phyloP scores from a whole-genome alignment of 2,329 filamentous ascomycete genomes.

The Penicillium sp. region DNA sequence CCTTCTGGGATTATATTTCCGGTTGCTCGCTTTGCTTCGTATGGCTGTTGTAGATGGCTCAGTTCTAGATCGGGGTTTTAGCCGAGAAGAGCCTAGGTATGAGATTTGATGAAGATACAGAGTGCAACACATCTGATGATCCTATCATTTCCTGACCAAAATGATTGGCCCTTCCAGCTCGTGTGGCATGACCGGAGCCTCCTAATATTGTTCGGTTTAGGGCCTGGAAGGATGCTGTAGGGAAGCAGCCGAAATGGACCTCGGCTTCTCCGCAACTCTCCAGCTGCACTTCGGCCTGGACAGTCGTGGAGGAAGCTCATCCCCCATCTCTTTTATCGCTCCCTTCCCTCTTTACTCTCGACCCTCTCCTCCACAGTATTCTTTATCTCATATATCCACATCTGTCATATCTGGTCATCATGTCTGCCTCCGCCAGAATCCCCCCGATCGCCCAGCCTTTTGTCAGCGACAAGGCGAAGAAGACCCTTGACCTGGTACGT shows the following conservation, averaged over 20 bases:
- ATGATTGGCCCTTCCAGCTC: background rate
- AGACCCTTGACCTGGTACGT: conserved; percentile 75
- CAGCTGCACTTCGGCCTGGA: conserved; percentile 4
- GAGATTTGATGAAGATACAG: background rate
- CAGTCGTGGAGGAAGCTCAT: background rate
- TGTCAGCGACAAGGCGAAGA: conserved; percentile 83
- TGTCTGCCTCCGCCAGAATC: conserved; percentile 59
- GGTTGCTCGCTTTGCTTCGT: background rate
- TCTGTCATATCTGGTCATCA: conserved; percentile 32
- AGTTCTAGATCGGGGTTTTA: background rate
- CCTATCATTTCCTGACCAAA: background rate
- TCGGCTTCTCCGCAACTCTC: conserved; percentile 25
- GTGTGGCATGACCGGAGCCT: background rate
- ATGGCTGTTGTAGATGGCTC: background rate
- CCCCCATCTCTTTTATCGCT: conserved; percentile 12
- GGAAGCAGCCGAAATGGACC: conserved; percentile 38
- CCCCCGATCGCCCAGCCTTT: conserved; percentile 63
- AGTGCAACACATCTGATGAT: conserved; percentile 1
- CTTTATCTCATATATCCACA: conserved; percentile 3
- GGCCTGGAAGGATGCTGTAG: conserved; percentile 8
- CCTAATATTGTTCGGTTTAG: background rate
- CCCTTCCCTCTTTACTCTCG: background rate
- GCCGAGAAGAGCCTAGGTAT: background rate
- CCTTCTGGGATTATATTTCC: background rate
- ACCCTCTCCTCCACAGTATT: background rate